A percentile compares a stretch with the other conserved stretches of the same genome.
Conservation (phyloP, 306 rosid genomes). For the Casuarina equisetifolia region DNA sequence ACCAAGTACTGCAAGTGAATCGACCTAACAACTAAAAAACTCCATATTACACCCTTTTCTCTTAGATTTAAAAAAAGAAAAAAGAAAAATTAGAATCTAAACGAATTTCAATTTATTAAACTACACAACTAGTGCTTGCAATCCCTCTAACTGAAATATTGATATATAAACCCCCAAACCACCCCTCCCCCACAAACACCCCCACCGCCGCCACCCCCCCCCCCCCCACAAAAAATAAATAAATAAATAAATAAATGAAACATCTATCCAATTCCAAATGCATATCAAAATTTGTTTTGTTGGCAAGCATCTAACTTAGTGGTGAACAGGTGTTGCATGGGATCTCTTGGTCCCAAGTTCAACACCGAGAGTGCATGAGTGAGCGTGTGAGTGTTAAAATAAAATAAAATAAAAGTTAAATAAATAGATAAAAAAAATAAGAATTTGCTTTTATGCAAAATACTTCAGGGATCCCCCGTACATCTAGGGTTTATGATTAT, state of each 20-base stretch:
- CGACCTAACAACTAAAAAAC: not conserved
- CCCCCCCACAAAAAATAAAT: too few species aligned
- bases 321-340: too few species aligned
- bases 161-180: not conserved
- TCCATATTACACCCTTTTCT: not conserved
- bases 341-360: too few species aligned
- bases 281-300: not conserved
- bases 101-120: not conserved
- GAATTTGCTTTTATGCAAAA: not conserved
- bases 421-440: not conserved
- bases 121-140: not conserved
- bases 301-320: too few species aligned
- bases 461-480: not conserved
- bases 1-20: not conserved
- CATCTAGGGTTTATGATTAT: not conserved
- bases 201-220: not conserved
- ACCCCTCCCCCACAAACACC: not conserved
- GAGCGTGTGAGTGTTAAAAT: too few species aligned
- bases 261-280: not conserved
- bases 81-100: not conserved
- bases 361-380: too few species aligned
- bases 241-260: not conserved
- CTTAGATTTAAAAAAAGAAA: not conserved
- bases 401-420: too few species aligned
- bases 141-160: not conserved